Evolutionary conservation across 164 flowering plant genomes (phyloP).

Genomic region (Litsea cubeba): DNA sequence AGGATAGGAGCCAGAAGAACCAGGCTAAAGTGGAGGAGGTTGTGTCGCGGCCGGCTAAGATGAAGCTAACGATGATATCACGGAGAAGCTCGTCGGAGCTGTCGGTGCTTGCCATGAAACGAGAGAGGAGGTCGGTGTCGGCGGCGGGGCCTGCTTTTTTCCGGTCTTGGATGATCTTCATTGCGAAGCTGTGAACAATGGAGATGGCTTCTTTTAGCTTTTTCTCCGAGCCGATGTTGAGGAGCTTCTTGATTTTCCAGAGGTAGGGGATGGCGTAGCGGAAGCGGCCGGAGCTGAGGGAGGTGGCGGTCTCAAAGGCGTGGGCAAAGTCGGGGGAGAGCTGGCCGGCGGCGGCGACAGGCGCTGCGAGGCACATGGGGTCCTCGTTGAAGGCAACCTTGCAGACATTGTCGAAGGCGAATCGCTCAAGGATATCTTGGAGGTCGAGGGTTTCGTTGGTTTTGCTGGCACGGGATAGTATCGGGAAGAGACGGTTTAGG

Average conservation of each 20-base stretch:
- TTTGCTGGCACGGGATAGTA: slow-evolving; percentile 19
- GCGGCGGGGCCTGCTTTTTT: slow-evolving; percentile 14
- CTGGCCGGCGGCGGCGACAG: neutral
- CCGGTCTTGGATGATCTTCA: slow-evolving; percentile 37
- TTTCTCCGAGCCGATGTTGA: slow-evolving; percentile 51
- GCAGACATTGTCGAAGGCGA: slow-evolving; percentile 58
- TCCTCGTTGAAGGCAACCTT: slow-evolving; percentile 47
- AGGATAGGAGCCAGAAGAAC: slow-evolving; percentile 61
- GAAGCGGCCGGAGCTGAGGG: slow-evolving; percentile 42
- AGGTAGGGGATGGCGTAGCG: slow-evolving; percentile 25
- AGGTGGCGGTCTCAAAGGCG: slow-evolving; percentile 59
- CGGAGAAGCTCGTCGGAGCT: slow-evolving; percentile 37
- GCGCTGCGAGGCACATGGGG: slow-evolving; percentile 26
- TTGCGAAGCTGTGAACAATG: slow-evolving; percentile 45
- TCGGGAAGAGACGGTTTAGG: slow-evolving; percentile 34
- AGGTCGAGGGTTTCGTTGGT: slow-evolving; percentile 29
- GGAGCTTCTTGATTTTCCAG: slow-evolving; percentile 29
- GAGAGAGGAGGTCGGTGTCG: neutral
- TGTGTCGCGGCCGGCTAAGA: slow-evolving; percentile 64
- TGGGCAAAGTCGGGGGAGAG: slow-evolving; percentile 27
- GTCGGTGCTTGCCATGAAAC: slow-evolving; percentile 21
- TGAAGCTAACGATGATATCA: slow-evolving; percentile 53
- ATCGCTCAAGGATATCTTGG: slow-evolving; percentile 51
- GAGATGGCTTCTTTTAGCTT: slow-evolving; percentile 28
- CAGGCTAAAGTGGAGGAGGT: slow-evolving; percentile 48